phyloP scores from a whole-genome alignment of 495 filamentous ascomycete genomes.

The Talaromyces ruber region DNA sequence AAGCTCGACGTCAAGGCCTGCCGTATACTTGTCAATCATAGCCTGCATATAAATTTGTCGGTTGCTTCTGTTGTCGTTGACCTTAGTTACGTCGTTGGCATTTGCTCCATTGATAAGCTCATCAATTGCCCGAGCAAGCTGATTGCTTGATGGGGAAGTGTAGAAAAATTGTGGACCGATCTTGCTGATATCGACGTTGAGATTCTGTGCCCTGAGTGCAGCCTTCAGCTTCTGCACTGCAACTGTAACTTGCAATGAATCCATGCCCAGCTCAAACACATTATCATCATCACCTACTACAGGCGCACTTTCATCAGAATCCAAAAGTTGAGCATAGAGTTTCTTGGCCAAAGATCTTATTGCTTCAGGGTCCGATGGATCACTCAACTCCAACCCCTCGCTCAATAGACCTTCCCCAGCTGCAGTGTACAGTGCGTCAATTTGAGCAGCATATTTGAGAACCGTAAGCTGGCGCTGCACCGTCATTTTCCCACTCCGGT shows the following conservation, averaged over 20 bases:
- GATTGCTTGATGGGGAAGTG: conserved; percentile 1
- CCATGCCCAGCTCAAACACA: conserved; percentile 38
- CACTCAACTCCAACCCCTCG: not conserved
- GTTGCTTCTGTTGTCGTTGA: not conserved
- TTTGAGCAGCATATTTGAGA: conserved; percentile 13
- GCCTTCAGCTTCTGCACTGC: conserved; percentile 8
- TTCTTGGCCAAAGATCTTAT: not conserved
- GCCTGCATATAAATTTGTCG: not conserved
- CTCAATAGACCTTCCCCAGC: conserved; percentile 11
- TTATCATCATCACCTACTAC: conserved; percentile 12
- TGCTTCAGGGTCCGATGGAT: not conserved
- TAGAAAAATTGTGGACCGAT: conserved; percentile 4
- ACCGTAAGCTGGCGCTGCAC: conserved; percentile 24
- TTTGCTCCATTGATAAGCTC: not conserved
- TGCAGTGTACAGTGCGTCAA: conserved; percentile 19
- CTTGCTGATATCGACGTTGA: not conserved
- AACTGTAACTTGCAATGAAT: conserved; percentile 39
- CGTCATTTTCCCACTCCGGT: conserved; percentile 36
- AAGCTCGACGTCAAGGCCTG: not conserved
- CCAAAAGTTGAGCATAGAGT: not conserved
- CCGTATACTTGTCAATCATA: conserved; percentile 1
- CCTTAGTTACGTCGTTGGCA: not conserved
- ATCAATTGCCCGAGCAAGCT: not conserved
- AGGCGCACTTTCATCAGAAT: conserved; percentile 6
- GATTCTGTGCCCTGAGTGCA: not conserved